Evolutionary conservation across 306 rosid species (phyloP).

Genomic region (Lathyrus oleraceus): DNA sequence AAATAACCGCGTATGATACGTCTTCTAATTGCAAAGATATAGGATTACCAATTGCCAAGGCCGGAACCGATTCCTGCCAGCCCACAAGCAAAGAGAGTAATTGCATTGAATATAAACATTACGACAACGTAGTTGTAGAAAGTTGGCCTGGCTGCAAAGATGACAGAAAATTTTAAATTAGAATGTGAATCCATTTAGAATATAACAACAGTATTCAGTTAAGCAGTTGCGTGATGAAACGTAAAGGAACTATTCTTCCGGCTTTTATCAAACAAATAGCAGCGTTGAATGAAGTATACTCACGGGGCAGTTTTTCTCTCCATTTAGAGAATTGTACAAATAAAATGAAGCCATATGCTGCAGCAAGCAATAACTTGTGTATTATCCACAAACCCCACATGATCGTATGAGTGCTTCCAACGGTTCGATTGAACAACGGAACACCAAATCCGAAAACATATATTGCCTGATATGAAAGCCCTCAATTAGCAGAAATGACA

Average conservation of each 20-base stretch:
- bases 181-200: constrained; percentile 25
- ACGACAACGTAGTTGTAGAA: constrained; percentile 58
- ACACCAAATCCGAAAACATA: constrained; percentile 76
- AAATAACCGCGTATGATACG: neutral
- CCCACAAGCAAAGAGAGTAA: constrained; percentile 57
- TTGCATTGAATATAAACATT: constrained; percentile 58
- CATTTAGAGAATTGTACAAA: constrained; percentile 73
- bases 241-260: constrained; percentile 45
- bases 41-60: constrained; percentile 66
- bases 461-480: constrained; percentile 52
- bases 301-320: constrained; percentile 79
- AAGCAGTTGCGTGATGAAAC: neutral
- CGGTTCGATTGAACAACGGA: constrained; percentile 51
- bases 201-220: constrained; percentile 1
- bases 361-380: constrained; percentile 56
- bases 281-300: constrained; percentile 39
- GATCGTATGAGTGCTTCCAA: constrained; percentile 40
- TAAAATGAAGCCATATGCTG: constrained; percentile 73
- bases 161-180: constrained; percentile 27
- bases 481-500: constrained; percentile 23
- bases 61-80: constrained; percentile 52
- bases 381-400: constrained; percentile 73
- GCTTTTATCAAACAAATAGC: constrained; percentile 42
- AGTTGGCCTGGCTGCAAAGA: constrained; percentile 70
- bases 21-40: neutral